Base-by-base conservation (phyloP, 2,329 filamentous ascomycete species). In the Lojkania enalia region DNA sequence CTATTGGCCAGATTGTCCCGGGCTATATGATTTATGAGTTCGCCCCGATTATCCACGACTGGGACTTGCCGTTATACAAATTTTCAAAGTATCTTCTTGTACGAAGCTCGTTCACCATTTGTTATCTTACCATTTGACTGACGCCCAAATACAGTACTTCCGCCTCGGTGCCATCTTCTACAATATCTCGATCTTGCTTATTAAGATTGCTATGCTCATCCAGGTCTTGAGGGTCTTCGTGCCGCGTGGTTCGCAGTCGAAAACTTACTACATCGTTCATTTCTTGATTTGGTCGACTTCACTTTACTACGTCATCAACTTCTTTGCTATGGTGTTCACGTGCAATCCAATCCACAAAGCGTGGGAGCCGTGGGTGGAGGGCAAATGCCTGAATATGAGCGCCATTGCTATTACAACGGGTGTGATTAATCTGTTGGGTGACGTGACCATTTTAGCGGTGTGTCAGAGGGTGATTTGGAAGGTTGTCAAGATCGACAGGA, bases 191-290 rank as follows among this genome's bases (percentile, higher is more conserved):
- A 49, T 52, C 23, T 30, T 52, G 16, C 32, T 52, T 5, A 52
- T 55, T 33, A 55, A 55, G 39, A 20, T 48, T 5, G 36, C 52
- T 2, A 48, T 52, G 41, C 25, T 55, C 14, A 40, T 55, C 12
- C 52, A 55, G 21, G 46, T 55, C 13, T 35, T 46, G 1, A 49
- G 49, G 9, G 42, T 50, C 20, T 55, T 55, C 35, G 49, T 55
- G 2, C 49, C 52, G 2, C 46, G 49, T 6, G 52, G 52, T 18
- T 29, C 52, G 3, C 44, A 39, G 12, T 50, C 52, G 11, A 50
- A 48, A 18, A 52, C 52, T 4, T 50, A 38, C 36, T 55, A 39
- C 21, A 21, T 46, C 9, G 13, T 48, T 19, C 42, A 48, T 15
- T 27, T 21, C 12, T 19, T 52, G n/a, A 44, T 55, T 16, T 48